These are phyloP conservation scores for Coix lacrymajobi DNA, from an alignment of 176 grass and related monocot species.

Conservation along the genomic window DNA sequence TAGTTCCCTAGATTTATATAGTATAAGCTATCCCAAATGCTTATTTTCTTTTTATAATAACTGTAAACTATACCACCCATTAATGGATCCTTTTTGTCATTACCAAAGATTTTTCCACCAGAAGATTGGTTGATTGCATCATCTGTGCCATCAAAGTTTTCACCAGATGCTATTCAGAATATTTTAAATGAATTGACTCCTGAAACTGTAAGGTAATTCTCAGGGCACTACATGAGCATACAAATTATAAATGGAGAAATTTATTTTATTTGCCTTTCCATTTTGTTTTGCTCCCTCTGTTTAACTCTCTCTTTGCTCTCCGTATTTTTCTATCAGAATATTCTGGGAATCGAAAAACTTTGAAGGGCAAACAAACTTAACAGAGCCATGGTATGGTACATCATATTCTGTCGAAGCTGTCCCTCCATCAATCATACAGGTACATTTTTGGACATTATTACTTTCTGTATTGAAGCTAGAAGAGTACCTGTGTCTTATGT, in stretches of 20 bases:
- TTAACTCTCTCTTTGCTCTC: background rate
- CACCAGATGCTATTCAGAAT: slow-evolving; percentile 63
- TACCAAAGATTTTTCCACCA: slow-evolving; percentile 67
- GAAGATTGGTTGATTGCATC: slow-evolving; percentile 85
- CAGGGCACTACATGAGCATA: background rate
- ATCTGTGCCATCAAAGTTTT: slow-evolving; percentile 73
- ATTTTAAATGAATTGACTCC: slow-evolving; percentile 80
- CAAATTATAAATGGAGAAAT: background rate
- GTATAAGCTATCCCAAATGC: background rate
- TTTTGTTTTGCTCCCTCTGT: slow-evolving; percentile 9
- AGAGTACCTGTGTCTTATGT: background rate
- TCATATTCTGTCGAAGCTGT: slow-evolving; percentile 67
- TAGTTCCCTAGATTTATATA: background rate
- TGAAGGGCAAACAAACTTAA: slow-evolving; percentile 61
- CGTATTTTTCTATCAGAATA: slow-evolving; percentile 51
- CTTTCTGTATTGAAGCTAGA: slow-evolving; percentile 8
- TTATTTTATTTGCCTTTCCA: background rate
- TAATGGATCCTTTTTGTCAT: background rate
- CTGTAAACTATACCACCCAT: background rate
- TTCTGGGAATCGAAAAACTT: slow-evolving; percentile 90
- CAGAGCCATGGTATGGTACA: slow-evolving; percentile 93
- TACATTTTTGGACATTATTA: slow-evolving; percentile 20
- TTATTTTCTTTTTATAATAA: background rate
- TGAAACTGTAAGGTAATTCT: slow-evolving; percentile 77
- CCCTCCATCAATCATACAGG: slow-evolving; percentile 52